phyloP scores from a whole-genome alignment of 2,329 filamentous ascomycete species.

The Ilyonectria mors-panacis region DNA sequence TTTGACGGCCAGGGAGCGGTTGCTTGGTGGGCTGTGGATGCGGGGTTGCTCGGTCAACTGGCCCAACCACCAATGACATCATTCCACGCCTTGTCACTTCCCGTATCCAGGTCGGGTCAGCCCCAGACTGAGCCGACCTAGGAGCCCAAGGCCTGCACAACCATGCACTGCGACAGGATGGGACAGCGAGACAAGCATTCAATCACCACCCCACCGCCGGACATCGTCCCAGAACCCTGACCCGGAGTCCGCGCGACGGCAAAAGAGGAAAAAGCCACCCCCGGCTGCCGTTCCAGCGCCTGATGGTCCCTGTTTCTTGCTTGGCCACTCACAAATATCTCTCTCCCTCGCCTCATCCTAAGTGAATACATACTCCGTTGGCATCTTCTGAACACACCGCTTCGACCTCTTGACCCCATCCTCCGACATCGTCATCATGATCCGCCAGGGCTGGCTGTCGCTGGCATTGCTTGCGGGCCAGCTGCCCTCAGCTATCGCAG shows the following conservation, averaged over 20 bases:
- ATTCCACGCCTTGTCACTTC: constrained; percentile 33
- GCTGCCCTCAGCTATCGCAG: constrained; percentile 30
- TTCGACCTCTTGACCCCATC: not conserved
- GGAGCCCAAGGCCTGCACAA: constrained; percentile 38
- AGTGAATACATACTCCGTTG: constrained; percentile 8
- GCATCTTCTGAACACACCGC: constrained; percentile 5
- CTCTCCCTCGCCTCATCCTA: constrained; percentile 18
- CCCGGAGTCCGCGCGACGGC: constrained; percentile 34
- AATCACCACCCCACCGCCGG: constrained; percentile 36
- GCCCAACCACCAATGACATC: constrained; percentile 47
- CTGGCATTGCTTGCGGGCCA: constrained; percentile 41
- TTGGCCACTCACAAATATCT: constrained; percentile 18
- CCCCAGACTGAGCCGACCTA: constrained; percentile 23
- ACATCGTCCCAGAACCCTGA: constrained; percentile 37
- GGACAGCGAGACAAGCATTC: constrained; percentile 25
- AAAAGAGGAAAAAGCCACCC: constrained; percentile 24
- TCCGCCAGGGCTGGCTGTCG: constrained; percentile 39
- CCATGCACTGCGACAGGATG: constrained; percentile 37
- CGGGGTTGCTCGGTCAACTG: constrained; percentile 50
- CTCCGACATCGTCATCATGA: constrained; percentile 37
- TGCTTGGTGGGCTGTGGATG: constrained; percentile 27
- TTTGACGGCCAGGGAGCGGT: constrained; percentile 11
- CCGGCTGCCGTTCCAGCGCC: constrained; percentile 9
- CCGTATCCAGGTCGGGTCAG: constrained; percentile 20
- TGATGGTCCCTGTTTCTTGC: constrained; percentile 3